These are phyloP conservation scores for Epichloe brachyelytri DNA, from an alignment of 2,329 filamentous ascomycete genomes.

Conservation along the genomic window DNA sequence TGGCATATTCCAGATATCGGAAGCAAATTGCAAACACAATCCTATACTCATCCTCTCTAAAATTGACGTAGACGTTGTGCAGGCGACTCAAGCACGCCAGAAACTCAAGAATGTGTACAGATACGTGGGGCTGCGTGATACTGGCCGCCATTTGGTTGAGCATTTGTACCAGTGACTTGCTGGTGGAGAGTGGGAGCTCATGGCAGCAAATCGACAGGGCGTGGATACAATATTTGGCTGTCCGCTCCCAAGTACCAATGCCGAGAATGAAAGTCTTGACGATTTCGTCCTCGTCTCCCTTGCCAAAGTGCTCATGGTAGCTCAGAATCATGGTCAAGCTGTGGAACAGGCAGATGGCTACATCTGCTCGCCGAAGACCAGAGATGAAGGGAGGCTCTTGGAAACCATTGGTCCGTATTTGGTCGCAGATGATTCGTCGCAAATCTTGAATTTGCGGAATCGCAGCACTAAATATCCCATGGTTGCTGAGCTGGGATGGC, in stretches of 20 bases:
- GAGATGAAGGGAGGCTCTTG: conserved; percentile 70
- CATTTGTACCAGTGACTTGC: conserved; percentile 73
- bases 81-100: conserved; percentile 78
- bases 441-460: conserved; percentile 64
- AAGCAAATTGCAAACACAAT: conserved; percentile 94
- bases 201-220: conserved; percentile 91
- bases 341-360: conserved; percentile 80
- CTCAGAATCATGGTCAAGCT: conserved; percentile 77
- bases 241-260: conserved; percentile 72
- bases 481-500: conserved; percentile 79
- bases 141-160: conserved; percentile 91
- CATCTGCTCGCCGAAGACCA: conserved; percentile 73
- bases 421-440: conserved; percentile 65
- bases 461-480: conserved; percentile 65
- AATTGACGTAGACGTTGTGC: conserved; percentile 74
- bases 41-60: conserved; percentile 82
- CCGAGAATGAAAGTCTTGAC: conserved; percentile 78
- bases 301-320: conserved; percentile 76
- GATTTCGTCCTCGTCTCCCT: conserved; percentile 78
- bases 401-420: conserved; percentile 64
- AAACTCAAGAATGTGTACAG: conserved; percentile 92
- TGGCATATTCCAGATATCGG: conserved; percentile 79
- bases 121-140: conserved; percentile 83
- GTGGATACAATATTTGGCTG: conserved; percentile 87
- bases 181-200: conserved; percentile 77